These are phyloP conservation scores for Filobasidium wieringae DNA, from an alignment of 768 basidiomycete genomes.

Conservation along the genomic window DNA sequence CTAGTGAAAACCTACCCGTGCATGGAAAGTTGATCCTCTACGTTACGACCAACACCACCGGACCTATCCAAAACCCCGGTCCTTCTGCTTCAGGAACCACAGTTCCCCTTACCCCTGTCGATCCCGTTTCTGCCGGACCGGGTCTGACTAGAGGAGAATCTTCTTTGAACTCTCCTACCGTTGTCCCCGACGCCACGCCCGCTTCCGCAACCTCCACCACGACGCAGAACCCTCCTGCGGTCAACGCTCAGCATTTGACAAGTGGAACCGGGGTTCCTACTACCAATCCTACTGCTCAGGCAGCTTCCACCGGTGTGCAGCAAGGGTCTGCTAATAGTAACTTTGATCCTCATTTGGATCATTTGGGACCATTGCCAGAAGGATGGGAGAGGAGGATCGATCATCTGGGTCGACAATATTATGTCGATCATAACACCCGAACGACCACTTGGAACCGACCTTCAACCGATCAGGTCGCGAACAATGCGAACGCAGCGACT, in stretches of 20 bases:
- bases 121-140: neutral
- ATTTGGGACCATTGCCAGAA: constrained; percentile 73
- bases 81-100: constrained; percentile 42
- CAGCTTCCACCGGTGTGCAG: constrained; percentile 25
- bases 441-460: constrained; percentile 97
- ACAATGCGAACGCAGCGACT: constrained; percentile 45
- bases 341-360: constrained; percentile 91
- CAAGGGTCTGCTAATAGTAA: constrained; percentile 45
- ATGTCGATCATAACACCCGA: constrained; percentile 96
- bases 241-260: neutral
- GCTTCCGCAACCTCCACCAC: constrained; percentile 14
- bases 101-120: constrained; percentile 9
- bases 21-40: constrained; percentile 96
- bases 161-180: no score
- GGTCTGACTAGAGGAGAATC: neutral
- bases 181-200: constrained; percentile 18
- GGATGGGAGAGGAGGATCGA: constrained; percentile 98
- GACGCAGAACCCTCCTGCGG: constrained; percentile 43
- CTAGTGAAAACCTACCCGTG: constrained; percentile 95
- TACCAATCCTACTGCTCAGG: constrained; percentile 32
- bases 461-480: constrained; percentile 60
- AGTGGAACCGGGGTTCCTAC: constrained; percentile 22
- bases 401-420: constrained; percentile 89
- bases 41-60: constrained; percentile 77
- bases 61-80: constrained; percentile 73